Evolutionary conservation across 2,329 filamentous ascomycete genomes (phyloP), one percentile per base, ranked within the genome.

Genomic region (Cadophora gregata): DNA sequence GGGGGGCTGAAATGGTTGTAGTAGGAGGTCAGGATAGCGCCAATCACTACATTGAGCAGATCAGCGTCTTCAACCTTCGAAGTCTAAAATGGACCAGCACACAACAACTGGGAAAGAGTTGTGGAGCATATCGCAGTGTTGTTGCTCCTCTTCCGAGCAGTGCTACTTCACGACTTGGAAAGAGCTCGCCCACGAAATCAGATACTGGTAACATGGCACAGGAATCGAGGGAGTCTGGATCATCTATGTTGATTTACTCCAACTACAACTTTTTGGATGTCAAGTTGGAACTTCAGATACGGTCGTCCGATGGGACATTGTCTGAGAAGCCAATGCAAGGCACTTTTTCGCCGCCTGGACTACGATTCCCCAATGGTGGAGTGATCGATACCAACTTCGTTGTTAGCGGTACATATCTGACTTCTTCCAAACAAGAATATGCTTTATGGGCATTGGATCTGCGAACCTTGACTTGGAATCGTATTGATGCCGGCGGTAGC

Each of bases 191-290:
- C 42, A 75, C 73, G 7, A 78, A 77, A 60, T 51, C 71, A 36
- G 84, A 84, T 67, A 78, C 79, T 36, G 80, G 79, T 29, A 79
- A 68, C 19, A 68, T 68, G 21, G 84, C 82, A 70, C 83, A 84
- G 63, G 86, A 89, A 70, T 78, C 81, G 4, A 82, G 83, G 33
- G 87, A 90, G 59, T 78, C 85, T 0, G 86, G 86, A 7, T 88
- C 87, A 1, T 89, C 88, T 1, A 97, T 98, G 93, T 85, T 99
- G 69, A 96, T 99, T 55, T 99, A 99, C 79, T 98, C 95, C 27
- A 99, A 99, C 77, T 99, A 99, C 80, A 98, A 99, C 79, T 99
- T 99, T 75, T 79, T 99, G 64, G 95, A 99, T 74, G 96, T 99
- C 71, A 98, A 97, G 78, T 82, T 99, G 27, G 96, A 99, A 79